Evolutionary conservation across 805 yeast species (phyloP).

Genomic region (Candida broadrunensis): DNA sequence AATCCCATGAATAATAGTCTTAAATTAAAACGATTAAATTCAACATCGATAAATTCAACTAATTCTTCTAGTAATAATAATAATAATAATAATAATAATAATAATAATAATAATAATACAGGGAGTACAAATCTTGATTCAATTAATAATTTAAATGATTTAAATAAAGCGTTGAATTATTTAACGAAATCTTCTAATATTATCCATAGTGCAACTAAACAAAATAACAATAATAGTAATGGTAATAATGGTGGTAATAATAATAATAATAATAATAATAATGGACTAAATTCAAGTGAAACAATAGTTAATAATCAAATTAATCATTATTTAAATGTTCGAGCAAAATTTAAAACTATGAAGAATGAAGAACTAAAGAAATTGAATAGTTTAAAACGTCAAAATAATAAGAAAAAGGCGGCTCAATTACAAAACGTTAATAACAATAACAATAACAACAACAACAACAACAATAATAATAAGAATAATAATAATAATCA

Average conservation of each 20-base stretch:
- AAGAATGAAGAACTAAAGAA: slow-evolving; percentile 7
- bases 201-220: slow-evolving; percentile 37
- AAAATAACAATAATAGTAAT: not conserved
- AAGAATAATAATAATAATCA: not conserved
- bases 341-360: slow-evolving; percentile 14
- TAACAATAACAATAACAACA: too few species aligned
- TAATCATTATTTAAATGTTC: slow-evolving; percentile 16
- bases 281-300: slow-evolving; percentile 9
- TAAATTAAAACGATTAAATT: not conserved
- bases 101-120: not conserved
- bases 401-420: slow-evolving; percentile 2
- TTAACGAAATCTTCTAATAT: slow-evolving; percentile 34
- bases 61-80: not conserved
- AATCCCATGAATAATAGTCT: not conserved
- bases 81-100: not conserved
- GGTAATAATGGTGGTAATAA: slow-evolving; percentile 37
- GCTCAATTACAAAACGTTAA: not conserved
- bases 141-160: slow-evolving; percentile 37
- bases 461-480: too few species aligned
- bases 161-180: slow-evolving; percentile 37
- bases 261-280: slow-evolving; percentile 3
- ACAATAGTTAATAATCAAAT: slow-evolving; percentile 21
- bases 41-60: not conserved
- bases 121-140: slow-evolving; percentile 18
- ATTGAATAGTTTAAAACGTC: slow-evolving; percentile 4